These are phyloP conservation scores for Dryadomyces quercivorus DNA, from an alignment of 2,329 filamentous ascomycete genomes.

Conservation along the genomic window DNA sequence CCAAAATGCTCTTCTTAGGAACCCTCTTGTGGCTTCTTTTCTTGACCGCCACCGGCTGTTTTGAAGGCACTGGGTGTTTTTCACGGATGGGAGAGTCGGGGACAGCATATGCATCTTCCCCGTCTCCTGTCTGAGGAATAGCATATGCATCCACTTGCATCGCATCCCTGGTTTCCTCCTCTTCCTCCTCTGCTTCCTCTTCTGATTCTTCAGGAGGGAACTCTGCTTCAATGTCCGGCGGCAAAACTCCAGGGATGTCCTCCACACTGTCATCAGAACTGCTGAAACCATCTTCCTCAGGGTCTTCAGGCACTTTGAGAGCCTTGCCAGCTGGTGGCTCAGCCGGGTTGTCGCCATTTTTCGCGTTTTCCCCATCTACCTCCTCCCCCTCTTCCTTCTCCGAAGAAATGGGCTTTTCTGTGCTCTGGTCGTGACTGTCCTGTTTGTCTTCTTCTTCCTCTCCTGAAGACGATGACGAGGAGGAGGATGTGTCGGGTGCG, in stretches of 20 bases:
- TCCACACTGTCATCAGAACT: slow-evolving; percentile 2
- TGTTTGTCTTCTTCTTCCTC: neutral
- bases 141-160: neutral
- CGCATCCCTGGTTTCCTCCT: neutral
- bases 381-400: neutral
- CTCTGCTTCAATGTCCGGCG: neutral
- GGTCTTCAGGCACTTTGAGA: neutral
- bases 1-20: too few relatives aligned
- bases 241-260: neutral
- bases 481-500: neutral
- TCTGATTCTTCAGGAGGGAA: neutral
- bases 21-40: too few relatives aligned
- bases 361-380: neutral
- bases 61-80: neutral
- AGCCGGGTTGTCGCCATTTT: neutral
- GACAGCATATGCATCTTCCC: neutral
- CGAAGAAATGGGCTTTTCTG: neutral
- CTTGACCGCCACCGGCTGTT: too few relatives aligned
- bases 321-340: neutral
- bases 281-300: neutral
- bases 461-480: neutral
- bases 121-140: too few relatives aligned
- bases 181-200: neutral
- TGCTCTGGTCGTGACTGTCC: too few relatives aligned
- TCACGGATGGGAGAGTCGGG: neutral